Conservation (phyloP, 2,329 filamentous ascomycete genomes). For the Trichoderma asperellum region DNA sequence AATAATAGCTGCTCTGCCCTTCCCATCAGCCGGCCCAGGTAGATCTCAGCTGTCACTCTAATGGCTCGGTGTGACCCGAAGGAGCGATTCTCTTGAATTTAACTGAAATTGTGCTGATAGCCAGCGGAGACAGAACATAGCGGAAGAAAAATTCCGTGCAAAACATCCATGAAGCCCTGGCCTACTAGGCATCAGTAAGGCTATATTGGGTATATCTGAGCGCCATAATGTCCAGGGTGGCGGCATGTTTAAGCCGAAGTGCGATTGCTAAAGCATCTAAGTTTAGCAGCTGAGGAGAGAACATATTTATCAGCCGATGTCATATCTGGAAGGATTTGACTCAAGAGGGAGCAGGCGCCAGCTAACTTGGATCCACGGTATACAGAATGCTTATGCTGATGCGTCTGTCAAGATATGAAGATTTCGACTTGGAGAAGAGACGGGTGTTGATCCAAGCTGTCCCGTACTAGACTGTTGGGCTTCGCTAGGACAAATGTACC, state of each 20-base stretch:
- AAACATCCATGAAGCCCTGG: background rate
- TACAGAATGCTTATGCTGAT: background rate
- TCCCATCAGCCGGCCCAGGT: constrained; percentile 2
- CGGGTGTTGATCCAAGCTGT: background rate
- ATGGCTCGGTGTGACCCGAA: background rate
- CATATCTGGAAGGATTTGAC: constrained; percentile 17
- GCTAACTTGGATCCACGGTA: too few species aligned
- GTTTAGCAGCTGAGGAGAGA: background rate
- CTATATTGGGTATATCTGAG: background rate
- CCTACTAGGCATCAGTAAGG: background rate
- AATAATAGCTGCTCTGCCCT: constrained; percentile 14
- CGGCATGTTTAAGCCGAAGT: background rate
- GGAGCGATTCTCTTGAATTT: background rate
- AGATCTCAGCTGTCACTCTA: background rate
- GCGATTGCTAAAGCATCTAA: background rate
- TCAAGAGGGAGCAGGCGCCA: background rate
- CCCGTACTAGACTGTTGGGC: constrained; percentile 23
- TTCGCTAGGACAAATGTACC: background rate
- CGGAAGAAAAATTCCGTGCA: constrained; percentile 1
- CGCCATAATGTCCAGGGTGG: constrained; percentile 10
- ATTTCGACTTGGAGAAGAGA: background rate
- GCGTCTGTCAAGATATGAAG: background rate
- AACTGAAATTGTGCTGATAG: background rate
- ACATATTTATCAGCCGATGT: constrained; percentile 4
- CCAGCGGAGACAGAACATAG: background rate